Base-by-base conservation (phyloP, 306 rosid genomes). In the Cotoneaster glaucophyllus region DNA sequence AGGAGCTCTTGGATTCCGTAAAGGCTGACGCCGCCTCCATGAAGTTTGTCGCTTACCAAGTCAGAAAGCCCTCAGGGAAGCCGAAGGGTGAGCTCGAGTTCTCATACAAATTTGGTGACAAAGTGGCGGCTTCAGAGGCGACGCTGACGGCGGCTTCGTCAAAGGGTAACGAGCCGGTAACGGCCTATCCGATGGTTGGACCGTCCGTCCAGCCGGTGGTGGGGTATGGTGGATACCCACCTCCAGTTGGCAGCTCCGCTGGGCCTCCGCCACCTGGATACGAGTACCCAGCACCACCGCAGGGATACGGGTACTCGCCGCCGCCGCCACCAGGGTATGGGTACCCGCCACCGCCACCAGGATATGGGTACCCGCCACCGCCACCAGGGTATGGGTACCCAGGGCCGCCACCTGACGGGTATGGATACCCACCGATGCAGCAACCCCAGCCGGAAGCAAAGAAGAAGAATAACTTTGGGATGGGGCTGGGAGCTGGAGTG, bases 401-500 rank as follows among this genome's bases (percentile, higher is more conserved):
- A 0, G 54, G 21, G 21, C 71, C 62, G 24, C 78, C 75, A 26
- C 53, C 66, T n/a, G 45, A 64, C 5, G 86, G 87, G 6, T 82
- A 87, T 39, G 94, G 87, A 34, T 79, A 87, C 32, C 86, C 79
- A 15, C 80, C 76, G 22, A 78, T 41, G 31, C 91, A 85, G 79
- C 78, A 75, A 34, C 82, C 74, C 10, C 50, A 9, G 21, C 52
- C 73, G 8, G 58, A 31, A 29, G 44, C 11, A 50, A 65, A 73
- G 45, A 81, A 74, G 80, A 86, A 82, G 82, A 90, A 74, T 34
- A 91, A 88, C 44, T 28, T 86, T 59, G 93, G 93, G 31, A 80
- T 90, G 89, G 96, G 94, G 0, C 24, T 92, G 73, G 95, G 98
- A 58, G 97, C 93, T 18, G 98, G 98, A 34, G 76, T 93, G 85